These are phyloP conservation scores for Leishmania arabica DNA, from an alignment of 208 protist genomes.

Conservation along the genomic window DNA sequence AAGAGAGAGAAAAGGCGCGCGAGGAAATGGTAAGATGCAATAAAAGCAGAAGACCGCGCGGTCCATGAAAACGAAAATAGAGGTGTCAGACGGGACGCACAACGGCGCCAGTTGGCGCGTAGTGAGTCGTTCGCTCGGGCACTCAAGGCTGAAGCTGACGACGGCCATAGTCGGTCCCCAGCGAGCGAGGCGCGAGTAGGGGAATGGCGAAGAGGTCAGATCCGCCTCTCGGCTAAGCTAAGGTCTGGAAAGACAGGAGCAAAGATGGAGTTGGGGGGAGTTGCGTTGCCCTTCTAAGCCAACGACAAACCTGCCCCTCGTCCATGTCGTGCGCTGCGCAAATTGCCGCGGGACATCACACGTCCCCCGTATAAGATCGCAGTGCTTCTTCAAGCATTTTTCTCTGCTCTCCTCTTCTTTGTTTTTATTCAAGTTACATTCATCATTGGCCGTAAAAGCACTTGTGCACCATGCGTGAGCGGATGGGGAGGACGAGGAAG, in stretches of 20 bases:
- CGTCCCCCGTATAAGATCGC: neutral
- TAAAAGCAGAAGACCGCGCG: neutral
- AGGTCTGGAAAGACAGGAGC: neutral
- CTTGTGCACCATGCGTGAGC: neutral
- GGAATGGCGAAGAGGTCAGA: neutral
- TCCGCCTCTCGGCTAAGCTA: neutral
- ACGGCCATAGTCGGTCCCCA: neutral
- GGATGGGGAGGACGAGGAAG: neutral
- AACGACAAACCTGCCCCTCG: neutral
- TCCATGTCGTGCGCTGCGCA: neutral
- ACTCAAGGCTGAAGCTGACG: neutral
- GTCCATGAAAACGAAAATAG: neutral
- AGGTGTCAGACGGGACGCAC: neutral
- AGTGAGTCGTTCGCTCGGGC: neutral
- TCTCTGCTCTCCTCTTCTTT: neutral
- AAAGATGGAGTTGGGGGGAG: neutral
- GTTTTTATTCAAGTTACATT: neutral
- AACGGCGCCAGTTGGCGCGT: neutral
- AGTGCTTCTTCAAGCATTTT: neutral
- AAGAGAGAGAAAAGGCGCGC: neutral
- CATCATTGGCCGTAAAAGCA: neutral
- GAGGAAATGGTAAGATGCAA: neutral
- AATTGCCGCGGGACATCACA: neutral
- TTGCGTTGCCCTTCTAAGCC: neutral
- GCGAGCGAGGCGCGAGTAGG: neutral